These are phyloP conservation scores for Ustilago xerochloae DNA, from an alignment of 1,284 basidiomycete species.

Conservation along the genomic window DNA sequence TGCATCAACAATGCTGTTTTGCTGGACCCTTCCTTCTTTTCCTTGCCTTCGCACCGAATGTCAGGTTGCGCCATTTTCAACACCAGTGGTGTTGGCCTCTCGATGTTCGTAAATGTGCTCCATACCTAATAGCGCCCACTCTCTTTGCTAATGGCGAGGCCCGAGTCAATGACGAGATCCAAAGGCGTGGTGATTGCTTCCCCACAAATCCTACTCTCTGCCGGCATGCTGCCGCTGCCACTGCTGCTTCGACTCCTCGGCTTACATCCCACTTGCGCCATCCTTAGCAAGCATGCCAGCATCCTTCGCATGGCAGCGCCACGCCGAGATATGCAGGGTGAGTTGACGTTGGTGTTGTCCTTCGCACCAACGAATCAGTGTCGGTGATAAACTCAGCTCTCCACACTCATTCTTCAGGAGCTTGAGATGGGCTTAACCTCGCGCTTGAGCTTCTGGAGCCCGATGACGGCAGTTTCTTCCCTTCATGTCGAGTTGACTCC, in stretches of 20 bases:
- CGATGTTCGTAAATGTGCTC: too few relatives aligned
- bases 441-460: constrained; percentile 41
- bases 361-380: too few relatives aligned
- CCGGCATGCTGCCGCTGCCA: not conserved
- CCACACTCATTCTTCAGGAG: too few relatives aligned
- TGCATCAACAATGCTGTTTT: not conserved
- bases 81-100: not conserved
- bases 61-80: constrained; percentile 32
- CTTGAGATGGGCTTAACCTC: too few relatives aligned
- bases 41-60: not conserved
- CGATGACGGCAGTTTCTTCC: constrained; percentile 11
- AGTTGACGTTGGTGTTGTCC: too few relatives aligned
- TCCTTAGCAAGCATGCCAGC: constrained; percentile 7
- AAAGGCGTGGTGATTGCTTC: too few relatives aligned
- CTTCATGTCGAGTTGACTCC: not conserved
- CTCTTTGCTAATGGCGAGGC: not conserved
- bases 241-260: not conserved
- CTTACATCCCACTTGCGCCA: constrained; percentile 12
- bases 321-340: not conserved
- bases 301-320: constrained; percentile 1
- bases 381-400: not conserved
- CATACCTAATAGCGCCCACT: constrained; percentile 8
- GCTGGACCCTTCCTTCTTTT: not conserved
- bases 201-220: not conserved
- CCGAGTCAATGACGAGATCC: not conserved